These are phyloP conservation scores for Geosmithia putterillii DNA, from an alignment of 2,329 filamentous ascomycete species.

Conservation along the genomic window DNA sequence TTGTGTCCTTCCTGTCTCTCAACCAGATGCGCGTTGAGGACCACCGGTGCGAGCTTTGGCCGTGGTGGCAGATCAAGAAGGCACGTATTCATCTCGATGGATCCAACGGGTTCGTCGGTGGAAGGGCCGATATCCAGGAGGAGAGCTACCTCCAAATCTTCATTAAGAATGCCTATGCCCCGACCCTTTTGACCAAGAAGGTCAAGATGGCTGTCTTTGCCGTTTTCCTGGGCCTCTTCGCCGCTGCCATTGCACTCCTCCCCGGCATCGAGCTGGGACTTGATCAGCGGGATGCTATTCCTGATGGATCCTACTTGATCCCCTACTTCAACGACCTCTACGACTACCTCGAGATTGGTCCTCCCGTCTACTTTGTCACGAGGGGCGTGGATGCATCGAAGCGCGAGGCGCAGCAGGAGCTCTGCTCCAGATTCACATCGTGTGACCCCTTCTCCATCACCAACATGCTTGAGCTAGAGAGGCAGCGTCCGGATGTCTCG, in stretches of 20 bases:
- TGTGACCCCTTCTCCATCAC: slow-evolving; percentile 75
- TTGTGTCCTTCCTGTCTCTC: slow-evolving; percentile 78
- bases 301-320: slow-evolving; percentile 87
- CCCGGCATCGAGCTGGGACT: slow-evolving; percentile 78
- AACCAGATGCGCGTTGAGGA: slow-evolving; percentile 89
- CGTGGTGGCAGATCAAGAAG: slow-evolving; percentile 70
- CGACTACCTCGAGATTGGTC: slow-evolving; percentile 79
- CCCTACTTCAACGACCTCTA: slow-evolving; percentile 95
- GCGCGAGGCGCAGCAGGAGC: slow-evolving; percentile 63
- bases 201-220: slow-evolving; percentile 66
- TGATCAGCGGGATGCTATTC: slow-evolving; percentile 89
- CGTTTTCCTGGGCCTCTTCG: slow-evolving; percentile 78
- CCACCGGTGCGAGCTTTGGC: slow-evolving; percentile 81
- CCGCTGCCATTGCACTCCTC: slow-evolving; percentile 71
- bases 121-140: slow-evolving; percentile 63
- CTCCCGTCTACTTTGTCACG: slow-evolving; percentile 93
- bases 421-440: slow-evolving; percentile 84
- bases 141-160: slow-evolving; percentile 77
- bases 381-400: slow-evolving; percentile 68
- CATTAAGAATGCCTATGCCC: slow-evolving; percentile 83
- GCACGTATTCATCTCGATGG: slow-evolving; percentile 54
- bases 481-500: slow-evolving; percentile 76
- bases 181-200: slow-evolving; percentile 65
- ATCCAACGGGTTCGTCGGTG: slow-evolving; percentile 40
- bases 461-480: slow-evolving; percentile 86